A percentile compares a stretch with the other conserved stretches of the same genome.
These are phyloP conservation scores for Xylaria sp. DNA, from an alignment of 2,329 filamentous ascomycete species.

Conservation along the genomic window DNA sequence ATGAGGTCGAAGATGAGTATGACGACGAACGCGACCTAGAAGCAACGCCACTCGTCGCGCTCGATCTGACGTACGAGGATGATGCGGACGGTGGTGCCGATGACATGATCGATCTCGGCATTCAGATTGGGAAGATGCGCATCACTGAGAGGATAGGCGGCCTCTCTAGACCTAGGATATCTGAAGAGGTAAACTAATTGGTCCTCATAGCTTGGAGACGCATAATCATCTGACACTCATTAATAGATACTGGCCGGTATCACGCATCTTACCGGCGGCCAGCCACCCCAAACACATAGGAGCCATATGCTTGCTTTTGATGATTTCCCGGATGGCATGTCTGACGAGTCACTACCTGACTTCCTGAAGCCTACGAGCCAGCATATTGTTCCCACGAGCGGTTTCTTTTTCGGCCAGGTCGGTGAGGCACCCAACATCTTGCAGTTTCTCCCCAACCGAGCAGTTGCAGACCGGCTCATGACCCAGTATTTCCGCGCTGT, in stretches of 20 bases:
- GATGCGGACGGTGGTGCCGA: slow-evolving; percentile 62
- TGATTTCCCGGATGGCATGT: slow-evolving; percentile 40
- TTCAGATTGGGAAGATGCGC: slow-evolving; percentile 75
- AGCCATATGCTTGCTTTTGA: slow-evolving; percentile 41
- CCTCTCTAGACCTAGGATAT: slow-evolving; percentile 74
- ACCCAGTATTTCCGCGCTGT: slow-evolving; percentile 74
- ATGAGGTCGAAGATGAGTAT: slow-evolving; percentile 65
- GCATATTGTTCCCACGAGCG: slow-evolving; percentile 74
- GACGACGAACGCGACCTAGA: slow-evolving; percentile 70
- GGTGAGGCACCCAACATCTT: slow-evolving; percentile 61
- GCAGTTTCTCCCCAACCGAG: slow-evolving; percentile 68
- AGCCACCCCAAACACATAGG: slow-evolving; percentile 36
- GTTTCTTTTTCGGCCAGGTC: slow-evolving; percentile 71
- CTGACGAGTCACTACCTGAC: slow-evolving; percentile 52
- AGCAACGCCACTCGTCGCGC: slow-evolving; percentile 68
- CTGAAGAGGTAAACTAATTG: slow-evolving; percentile 68
- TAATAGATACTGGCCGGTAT: slow-evolving; percentile 51
- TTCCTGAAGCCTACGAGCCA: slow-evolving; percentile 72
- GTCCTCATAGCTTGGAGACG: slow-evolving; percentile 12
- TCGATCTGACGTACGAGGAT: slow-evolving; percentile 76
- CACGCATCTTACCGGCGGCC: slow-evolving; percentile 38
- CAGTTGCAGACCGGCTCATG: slow-evolving; percentile 69
- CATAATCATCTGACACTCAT: slow-evolving; percentile 20
- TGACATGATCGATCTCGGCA: slow-evolving; percentile 76
- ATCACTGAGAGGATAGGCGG: slow-evolving; percentile 80